A percentile compares a stretch with the other conserved stretches of the same genome.
Evolutionary conservation across 2,329 filamentous ascomycete species (phyloP).

Genomic region (Colletotrichum camelliae): DNA sequence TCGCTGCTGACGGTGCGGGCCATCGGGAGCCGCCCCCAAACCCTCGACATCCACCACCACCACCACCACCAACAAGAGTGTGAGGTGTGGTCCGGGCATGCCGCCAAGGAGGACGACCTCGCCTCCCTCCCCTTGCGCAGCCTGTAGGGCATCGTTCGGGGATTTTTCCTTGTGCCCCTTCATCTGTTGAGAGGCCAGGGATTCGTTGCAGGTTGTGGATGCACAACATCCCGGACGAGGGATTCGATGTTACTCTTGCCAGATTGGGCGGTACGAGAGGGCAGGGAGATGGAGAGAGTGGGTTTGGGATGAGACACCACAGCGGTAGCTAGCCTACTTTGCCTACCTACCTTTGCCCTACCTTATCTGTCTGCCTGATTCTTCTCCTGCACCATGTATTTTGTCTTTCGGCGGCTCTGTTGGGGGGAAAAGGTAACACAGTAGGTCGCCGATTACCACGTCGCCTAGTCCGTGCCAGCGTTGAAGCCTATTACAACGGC

Average conservation of each 20-base stretch:
- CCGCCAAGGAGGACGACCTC: not conserved
- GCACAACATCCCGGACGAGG: not conserved
- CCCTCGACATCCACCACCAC: not conserved
- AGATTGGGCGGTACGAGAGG: not conserved
- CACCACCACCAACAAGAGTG: not conserved
- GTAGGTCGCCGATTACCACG: slow-evolving; percentile 12
- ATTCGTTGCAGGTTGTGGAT: not conserved
- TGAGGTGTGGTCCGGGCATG: not conserved
- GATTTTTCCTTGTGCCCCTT: not conserved
- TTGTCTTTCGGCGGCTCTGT: not conserved
- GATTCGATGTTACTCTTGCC: not conserved
- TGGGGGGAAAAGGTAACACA: not conserved
- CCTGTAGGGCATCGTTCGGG: not conserved
- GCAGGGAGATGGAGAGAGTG: not conserved
- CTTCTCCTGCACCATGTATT: not conserved
- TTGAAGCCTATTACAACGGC: not conserved
- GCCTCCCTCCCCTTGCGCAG: not conserved
- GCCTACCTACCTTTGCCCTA: not conserved
- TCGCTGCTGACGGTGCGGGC: not conserved
- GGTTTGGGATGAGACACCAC: not conserved
- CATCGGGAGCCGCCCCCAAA: not conserved
- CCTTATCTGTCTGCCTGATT: not conserved
- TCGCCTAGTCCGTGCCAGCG: not conserved
- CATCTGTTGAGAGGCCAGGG: not conserved
- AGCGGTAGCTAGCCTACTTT: not conserved